Evolutionary conservation across 768 basidiomycete species (phyloP).

Genomic region (Collybiopsis confluens): DNA sequence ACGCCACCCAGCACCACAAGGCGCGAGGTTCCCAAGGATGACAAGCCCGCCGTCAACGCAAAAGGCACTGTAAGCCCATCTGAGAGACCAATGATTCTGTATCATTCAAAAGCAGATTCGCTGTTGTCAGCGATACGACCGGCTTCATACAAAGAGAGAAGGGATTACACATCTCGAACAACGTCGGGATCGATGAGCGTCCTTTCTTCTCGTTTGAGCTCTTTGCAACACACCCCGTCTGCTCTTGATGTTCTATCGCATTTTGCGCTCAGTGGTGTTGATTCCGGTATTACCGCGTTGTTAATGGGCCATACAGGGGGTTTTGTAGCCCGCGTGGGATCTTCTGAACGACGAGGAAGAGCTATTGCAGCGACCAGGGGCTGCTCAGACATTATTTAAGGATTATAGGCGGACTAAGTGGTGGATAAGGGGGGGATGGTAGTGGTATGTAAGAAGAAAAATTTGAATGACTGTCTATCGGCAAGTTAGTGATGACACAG

Average conservation of each 20-base stretch:
- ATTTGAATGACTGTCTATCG: too few relatives aligned
- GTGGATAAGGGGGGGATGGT: neutral
- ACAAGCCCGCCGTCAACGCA: slow-evolving; percentile 84
- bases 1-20: slow-evolving; percentile 94
- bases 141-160: too few relatives aligned
- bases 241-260: slow-evolving; percentile 51
- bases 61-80: slow-evolving; percentile 92
- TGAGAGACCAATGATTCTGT: slow-evolving; percentile 83
- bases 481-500: too few relatives aligned
- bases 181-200: slow-evolving; percentile 83
- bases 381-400: neutral
- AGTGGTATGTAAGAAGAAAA: too few relatives aligned
- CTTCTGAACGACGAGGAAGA: slow-evolving; percentile 1
- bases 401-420: too few relatives aligned
- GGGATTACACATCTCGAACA: slow-evolving; percentile 76
- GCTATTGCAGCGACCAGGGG: neutral
- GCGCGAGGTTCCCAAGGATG: slow-evolving; percentile 81
- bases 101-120: slow-evolving; percentile 3
- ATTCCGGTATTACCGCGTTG: slow-evolving; percentile 28
- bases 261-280: slow-evolving; percentile 48
- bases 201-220: slow-evolving; percentile 79
- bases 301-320: slow-evolving; percentile 68
- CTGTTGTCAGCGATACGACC: too few relatives aligned
- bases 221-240: slow-evolving; percentile 82
- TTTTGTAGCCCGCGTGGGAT: slow-evolving; percentile 21